Conservation (phyloP, 2,329 filamentous ascomycete genomes). For the Phialophora chinensis region DNA sequence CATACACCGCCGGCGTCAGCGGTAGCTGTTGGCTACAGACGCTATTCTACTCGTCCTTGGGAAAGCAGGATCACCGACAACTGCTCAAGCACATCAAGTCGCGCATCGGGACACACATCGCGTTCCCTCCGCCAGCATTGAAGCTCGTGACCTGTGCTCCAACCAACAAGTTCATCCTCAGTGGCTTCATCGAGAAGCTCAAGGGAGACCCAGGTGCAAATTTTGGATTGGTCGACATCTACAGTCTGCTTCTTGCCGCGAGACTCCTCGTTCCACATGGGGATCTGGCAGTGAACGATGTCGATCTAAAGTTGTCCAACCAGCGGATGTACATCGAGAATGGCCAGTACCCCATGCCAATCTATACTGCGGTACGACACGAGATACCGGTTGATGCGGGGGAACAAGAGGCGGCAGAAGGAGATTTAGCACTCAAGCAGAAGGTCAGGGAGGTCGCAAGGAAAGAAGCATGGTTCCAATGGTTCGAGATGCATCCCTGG, state of each 20-base stretch:
- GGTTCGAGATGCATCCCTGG: constrained; percentile 95
- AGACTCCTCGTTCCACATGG: constrained; percentile 85
- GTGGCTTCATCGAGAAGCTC: constrained; percentile 88
- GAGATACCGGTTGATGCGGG: constrained; percentile 77
- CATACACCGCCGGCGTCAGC: constrained; percentile 93
- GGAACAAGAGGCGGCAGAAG: constrained; percentile 43
- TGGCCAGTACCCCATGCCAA: constrained; percentile 84
- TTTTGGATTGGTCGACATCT: constrained; percentile 91
- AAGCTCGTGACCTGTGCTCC: constrained; percentile 82
- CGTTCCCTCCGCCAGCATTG: constrained; percentile 85
- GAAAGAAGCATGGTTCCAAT: constrained; percentile 89
- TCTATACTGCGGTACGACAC: constrained; percentile 93
- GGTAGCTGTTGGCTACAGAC: constrained; percentile 95
- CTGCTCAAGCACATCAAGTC: constrained; percentile 86
- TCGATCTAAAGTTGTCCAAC: constrained; percentile 89
- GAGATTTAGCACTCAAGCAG: constrained; percentile 43
- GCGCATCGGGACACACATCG: constrained; percentile 84
- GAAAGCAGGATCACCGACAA: constrained; percentile 68
- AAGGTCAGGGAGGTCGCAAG: constrained; percentile 54
- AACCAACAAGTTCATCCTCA: constrained; percentile 89
- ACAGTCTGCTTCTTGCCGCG: constrained; percentile 83
- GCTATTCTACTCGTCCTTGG: constrained; percentile 81
- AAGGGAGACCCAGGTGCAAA: constrained; percentile 79
- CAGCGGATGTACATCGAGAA: constrained; percentile 77
- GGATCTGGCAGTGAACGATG: constrained; percentile 75